Conservation (phyloP, 148 eudicot genomes). For the Rheum nobile region DNA sequence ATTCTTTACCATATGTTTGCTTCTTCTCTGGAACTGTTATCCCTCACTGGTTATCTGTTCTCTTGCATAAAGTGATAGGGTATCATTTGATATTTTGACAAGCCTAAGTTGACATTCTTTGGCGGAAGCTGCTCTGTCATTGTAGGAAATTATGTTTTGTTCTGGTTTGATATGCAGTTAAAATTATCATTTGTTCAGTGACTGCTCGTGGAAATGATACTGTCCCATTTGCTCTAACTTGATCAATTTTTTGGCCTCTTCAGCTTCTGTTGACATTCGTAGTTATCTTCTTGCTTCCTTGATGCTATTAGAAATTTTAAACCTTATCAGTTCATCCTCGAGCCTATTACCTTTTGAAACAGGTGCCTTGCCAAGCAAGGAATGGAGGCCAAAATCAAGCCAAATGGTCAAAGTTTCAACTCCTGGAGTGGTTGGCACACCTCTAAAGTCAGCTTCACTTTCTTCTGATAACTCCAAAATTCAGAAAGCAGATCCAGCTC, state of each 20-base stretch:
- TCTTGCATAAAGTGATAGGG: background rate
- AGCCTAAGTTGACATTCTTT: background rate
- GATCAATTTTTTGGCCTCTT: background rate
- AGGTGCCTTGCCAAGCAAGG: conserved; percentile 62
- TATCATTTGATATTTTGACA: background rate
- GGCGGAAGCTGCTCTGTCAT: background rate
- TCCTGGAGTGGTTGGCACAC: conserved; percentile 61
- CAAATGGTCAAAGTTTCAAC: conserved; percentile 33
- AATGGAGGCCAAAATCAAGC: conserved; percentile 89
- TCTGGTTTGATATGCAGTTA: background rate
- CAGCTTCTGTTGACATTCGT: background rate
- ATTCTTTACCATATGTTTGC: background rate
- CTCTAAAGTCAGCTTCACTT: conserved; percentile 44
- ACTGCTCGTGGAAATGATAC: background rate
- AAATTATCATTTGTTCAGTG: background rate
- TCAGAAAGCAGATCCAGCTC: conserved; percentile 29
- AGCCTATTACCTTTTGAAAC: conserved; percentile 12
- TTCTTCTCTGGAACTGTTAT: background rate
- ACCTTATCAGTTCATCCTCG: background rate
- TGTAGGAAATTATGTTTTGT: background rate
- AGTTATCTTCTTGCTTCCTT: background rate
- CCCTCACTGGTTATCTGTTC: background rate
- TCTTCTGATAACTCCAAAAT: conserved; percentile 24
- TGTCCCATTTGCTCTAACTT: background rate
- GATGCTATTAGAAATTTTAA: background rate